Evolutionary conservation across 108 stramenopile species (phyloP), one percentile per base, ranked within the genome.

Genomic region (Pelagomonas calceolata): DNA sequence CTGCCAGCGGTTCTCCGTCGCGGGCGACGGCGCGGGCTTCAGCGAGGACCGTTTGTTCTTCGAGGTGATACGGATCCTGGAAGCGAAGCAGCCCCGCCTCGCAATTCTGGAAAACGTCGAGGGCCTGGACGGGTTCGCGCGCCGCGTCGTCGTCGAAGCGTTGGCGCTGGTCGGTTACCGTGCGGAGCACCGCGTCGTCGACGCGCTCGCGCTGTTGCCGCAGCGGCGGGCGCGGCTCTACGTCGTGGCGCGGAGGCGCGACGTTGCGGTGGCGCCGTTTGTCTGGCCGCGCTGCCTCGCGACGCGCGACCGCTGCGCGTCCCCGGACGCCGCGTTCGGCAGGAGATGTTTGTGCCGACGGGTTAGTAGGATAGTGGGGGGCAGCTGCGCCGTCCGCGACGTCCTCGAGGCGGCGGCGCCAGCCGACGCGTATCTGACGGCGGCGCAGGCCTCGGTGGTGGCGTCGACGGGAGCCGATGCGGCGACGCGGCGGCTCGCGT

Each of bases 71-170:
- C 84, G 91, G 36, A 64, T 79, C 17, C 72, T 91, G 43, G 70
- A 79, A 64, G 45, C 82, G n/a, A 79, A 79, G 15, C 69, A 79
- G 68, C 91, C 91, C 34, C 84, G 79, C 70, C 81, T 78, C 32
- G 89, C 90, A 63, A 67, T 91, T 60, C 72, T 91, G 30, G 91
- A 91, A 70, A 91, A 91, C 81, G 91, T 91, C 18, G 89, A 86
- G 0, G 91, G 88, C 64, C 72, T 91, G 30, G 34, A 80, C 29
- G 75, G 46, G 7, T 87, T 87, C 31, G 77, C 85, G 0, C 71
- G 79, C 64, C 64, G 73, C 64, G 64, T 35, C 21, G 89, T 89
- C 68, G 32, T 89, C 35, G 34, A 70, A 15, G 76, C 86, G 37
- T 75, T 91, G 16, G 69, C 80, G 69, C 85, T 63, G n/a, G 81